Base-by-base conservation (phyloP, 331 rosid species). In the Rhamnella rubrinervis region DNA sequence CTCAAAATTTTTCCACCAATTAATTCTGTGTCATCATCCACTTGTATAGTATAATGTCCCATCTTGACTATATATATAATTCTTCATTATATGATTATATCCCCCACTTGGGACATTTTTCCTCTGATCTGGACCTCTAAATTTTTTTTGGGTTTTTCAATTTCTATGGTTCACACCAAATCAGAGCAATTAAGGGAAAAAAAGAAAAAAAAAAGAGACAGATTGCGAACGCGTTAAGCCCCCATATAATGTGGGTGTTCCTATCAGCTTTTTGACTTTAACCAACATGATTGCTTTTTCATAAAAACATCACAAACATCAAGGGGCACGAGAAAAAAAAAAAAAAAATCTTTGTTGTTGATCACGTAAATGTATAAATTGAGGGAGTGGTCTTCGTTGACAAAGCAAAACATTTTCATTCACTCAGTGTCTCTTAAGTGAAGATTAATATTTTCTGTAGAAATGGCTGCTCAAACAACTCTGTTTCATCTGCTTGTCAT, bases 401-500 rank as follows among this genome's bases (percentile, higher is more conserved):
- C 8, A 37, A 64, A 49, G 56, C 68, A 64, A 11, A 44, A 44
- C 17, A 64, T 38, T 23, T 46, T 63, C 46, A 6, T 23, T 13
- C 55, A 25, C 47, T 57, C 9, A 9, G 12, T 23, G 12, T 19
- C 35, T 67, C 52, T 23, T 50, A 5, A 66, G 58, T 47, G 17
- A 51, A 47, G 55, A 68, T 20, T 49, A 71, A 19, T 28, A 71
- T 72, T 61, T 6, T 59, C 59, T 46, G 55, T 39, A 73, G 66
- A 6, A 49, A 88, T 88, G 96, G 74, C 73, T 68, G 60, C 73
- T 44, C 14, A 74, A 60, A 4, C 44, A 57, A 49, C 77, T 76
- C 74, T 84, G 76, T 64, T 89, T 73, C 86, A 71, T 71, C 58
- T 87, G 18, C 83, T 91, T 31, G 70, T 95, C 52, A 66, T 95